Base-by-base conservation (phyloP, 2,329 filamentous ascomycete genomes). In the Chrysoporthe puriensis region DNA sequence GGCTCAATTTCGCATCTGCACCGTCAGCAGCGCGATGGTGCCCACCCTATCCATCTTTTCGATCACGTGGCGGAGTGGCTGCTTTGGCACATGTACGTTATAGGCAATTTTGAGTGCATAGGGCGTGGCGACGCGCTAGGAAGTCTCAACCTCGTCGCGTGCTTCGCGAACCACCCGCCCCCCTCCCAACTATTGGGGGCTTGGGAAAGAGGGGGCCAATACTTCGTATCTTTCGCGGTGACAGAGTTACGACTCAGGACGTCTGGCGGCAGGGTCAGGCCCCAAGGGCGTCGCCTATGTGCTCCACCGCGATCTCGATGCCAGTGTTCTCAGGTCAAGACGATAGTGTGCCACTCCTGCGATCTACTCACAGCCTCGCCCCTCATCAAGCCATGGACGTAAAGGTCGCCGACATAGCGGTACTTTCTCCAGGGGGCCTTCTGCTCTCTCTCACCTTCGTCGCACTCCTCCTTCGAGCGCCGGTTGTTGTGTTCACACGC, bases 311-410 rank as follows among this genome's bases (percentile, higher is more conserved):
- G 44, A 18, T 46, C 54, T 21, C 1, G 54, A 9, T 40, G 13
- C 54, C n/a, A 14, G 54, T 18, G n/a, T 8, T 40, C 18, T 3
- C 32, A 6, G 3, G 16, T 40, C 54, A 57, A 14, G 7, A 57
- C 16, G 16, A 40, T 2, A 40, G 34, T 57, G 5, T 57, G 32
- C 18, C 34, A 40, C 4, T 40, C 16, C 54, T 57, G 34, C 18
- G 32, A 9, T 34, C 9, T 2, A 40, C 54, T 5, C 18, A 57
- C 54, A 8, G 54, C 34, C 54, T 57, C 54, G 8, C 54, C 18
- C 34, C 54, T 57, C 54, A 57, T 57, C 32, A 57, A 40, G 2
- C 54, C 54, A 13, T 57, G 54, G 7, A 57, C 16, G 54, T 40
- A 40, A 34, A 40, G 54, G 34, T 57, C 54, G 14, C 54, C 54